These are phyloP conservation scores for Teratosphaeria zuluensis DNA, from an alignment of 2,329 filamentous ascomycete genomes.

Conservation along the genomic window DNA sequence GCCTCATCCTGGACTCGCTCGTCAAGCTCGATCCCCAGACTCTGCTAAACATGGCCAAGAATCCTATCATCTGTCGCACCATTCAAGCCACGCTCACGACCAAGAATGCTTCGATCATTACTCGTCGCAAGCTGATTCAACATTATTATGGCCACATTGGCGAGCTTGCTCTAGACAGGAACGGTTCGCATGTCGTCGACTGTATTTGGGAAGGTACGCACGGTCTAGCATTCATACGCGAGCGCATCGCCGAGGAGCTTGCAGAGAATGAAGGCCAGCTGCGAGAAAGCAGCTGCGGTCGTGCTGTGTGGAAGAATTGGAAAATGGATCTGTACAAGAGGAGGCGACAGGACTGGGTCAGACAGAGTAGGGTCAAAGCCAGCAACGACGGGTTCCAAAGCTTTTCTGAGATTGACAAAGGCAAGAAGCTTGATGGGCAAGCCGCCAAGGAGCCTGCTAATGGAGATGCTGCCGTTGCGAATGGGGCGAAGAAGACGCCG, in stretches of 20 bases:
- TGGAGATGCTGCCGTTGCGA: background rate
- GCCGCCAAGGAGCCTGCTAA: background rate
- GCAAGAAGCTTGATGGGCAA: conserved; percentile 7
- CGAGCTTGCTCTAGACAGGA: conserved; percentile 50
- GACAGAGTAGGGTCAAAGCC: conserved; percentile 45
- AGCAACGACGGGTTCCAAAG: conserved; percentile 42
- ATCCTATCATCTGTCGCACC: conserved; percentile 49
- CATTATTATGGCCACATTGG: conserved; percentile 53
- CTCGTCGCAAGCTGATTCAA: conserved; percentile 54
- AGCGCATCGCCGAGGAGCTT: conserved; percentile 57
- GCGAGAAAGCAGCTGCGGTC: conserved; percentile 54
- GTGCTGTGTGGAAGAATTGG: conserved; percentile 66
- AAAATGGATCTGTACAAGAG: conserved; percentile 62
- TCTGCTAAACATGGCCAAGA: conserved; percentile 54
- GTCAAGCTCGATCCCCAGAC: conserved; percentile 41
- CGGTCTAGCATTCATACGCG: conserved; percentile 56
- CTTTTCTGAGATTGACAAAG: conserved; percentile 36
- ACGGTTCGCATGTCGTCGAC: conserved; percentile 59
- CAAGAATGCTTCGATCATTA: conserved; percentile 44
- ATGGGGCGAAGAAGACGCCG: conserved; percentile 32
- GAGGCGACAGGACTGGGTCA: conserved; percentile 53
- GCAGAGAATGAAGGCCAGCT: conserved; percentile 48
- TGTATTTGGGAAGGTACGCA: conserved; percentile 55
- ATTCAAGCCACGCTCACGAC: conserved; percentile 54
- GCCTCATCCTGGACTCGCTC: conserved; percentile 57